Conservation (phyloP, 2,329 filamentous ascomycete species). For the Diaporthe eres region DNA sequence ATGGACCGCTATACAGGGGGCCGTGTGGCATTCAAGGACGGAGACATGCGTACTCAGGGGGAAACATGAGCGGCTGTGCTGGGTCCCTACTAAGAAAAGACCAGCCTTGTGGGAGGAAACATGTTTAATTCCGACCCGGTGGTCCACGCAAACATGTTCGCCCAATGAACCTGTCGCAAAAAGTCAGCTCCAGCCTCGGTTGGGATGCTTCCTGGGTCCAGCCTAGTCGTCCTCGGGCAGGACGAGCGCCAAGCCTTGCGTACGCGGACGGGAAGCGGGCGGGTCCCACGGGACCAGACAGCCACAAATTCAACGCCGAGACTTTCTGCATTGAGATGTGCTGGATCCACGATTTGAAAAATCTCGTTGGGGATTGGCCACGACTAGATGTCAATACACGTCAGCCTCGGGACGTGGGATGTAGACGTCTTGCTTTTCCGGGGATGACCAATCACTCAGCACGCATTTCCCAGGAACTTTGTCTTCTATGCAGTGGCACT, state of each 20-base stretch:
- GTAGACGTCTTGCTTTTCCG: background rate
- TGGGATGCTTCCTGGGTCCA: background rate
- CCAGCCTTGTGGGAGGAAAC: constrained; percentile 27
- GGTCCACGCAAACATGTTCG: constrained; percentile 14
- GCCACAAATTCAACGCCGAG: constrained; percentile 4
- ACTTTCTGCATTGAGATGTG: constrained; percentile 6
- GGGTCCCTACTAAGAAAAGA: constrained; percentile 14
- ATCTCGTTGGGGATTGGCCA: background rate
- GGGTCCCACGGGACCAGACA: constrained; percentile 6
- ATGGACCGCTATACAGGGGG: constrained; percentile 11
- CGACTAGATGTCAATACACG: constrained; percentile 1
- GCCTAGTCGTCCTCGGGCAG: background rate
- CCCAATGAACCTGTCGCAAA: constrained; percentile 6
- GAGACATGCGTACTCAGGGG: constrained; percentile 13
- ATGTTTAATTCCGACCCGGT: constrained; percentile 14
- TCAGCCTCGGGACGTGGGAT: constrained; percentile 27
- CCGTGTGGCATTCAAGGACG: constrained; percentile 13
- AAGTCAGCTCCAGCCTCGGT: constrained; percentile 16
- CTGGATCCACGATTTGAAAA: constrained; percentile 7
- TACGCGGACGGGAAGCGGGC: constrained; percentile 26
- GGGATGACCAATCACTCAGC: background rate
- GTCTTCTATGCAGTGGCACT: background rate
- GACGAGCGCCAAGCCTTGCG: constrained; percentile 18
- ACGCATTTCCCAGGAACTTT: background rate
- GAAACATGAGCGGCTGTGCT: constrained; percentile 3